Conservation (phyloP, 371 early-diverging fungal species). For the Mucor velutinosus region DNA sequence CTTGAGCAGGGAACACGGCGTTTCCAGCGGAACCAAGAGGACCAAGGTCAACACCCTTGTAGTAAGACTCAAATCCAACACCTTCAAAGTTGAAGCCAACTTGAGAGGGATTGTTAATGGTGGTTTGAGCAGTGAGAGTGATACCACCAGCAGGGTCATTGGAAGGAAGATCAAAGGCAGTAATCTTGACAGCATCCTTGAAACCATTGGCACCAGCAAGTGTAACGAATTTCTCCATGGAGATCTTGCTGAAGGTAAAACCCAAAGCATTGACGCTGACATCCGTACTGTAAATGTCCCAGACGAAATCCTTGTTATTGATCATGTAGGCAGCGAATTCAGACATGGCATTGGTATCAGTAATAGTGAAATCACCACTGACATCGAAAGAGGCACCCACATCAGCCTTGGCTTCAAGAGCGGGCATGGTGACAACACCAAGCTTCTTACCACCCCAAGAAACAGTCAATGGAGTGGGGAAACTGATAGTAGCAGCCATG, state of each 20-base stretch:
- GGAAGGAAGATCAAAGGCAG: constrained; percentile 57
- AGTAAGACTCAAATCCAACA: constrained; percentile 38
- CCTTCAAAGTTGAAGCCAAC: constrained; percentile 54
- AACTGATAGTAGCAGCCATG: constrained; percentile 61
- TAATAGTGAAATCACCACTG: constrained; percentile 48
- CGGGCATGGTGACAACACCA: constrained; percentile 54
- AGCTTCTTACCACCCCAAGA: constrained; percentile 52
- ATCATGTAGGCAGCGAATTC: constrained; percentile 59
- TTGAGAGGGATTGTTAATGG: constrained; percentile 57
- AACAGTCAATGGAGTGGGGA: constrained; percentile 53
- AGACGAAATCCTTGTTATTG: constrained; percentile 54
- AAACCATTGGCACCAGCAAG: constrained; percentile 57
- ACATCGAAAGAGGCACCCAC: constrained; percentile 52
- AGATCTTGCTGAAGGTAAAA: constrained; percentile 57
- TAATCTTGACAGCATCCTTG: constrained; percentile 56
- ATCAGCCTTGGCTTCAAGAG: constrained; percentile 46
- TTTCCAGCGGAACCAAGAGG: constrained; percentile 41
- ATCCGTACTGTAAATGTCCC: constrained; percentile 55
- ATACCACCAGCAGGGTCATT: constrained; percentile 64
- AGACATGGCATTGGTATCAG: constrained; percentile 46
- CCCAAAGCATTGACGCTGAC: constrained; percentile 64
- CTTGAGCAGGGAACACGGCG: constrained; percentile 42
- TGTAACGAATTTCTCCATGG: constrained; percentile 56
- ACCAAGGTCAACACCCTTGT: constrained; percentile 35
- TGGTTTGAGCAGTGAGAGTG: constrained; percentile 50